phyloP scores from a whole-genome alignment of 805 yeast genomes.

The Saturnispora bothae region DNA sequence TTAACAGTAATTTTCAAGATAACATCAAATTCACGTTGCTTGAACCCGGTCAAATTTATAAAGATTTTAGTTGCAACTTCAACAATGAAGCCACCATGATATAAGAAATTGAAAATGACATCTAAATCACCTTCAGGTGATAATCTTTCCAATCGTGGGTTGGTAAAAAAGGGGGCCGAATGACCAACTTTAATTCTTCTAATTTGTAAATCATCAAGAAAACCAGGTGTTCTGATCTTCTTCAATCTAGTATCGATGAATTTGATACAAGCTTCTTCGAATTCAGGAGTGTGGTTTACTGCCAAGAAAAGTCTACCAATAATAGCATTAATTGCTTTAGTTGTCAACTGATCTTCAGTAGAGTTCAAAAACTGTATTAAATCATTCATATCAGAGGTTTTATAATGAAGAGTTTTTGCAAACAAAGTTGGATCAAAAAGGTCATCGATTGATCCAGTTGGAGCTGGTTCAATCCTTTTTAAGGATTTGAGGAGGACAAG shows the following conservation, averaged over 20 bases:
- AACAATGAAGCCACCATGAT: conserved; percentile 66
- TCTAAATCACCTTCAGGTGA: conserved; percentile 72
- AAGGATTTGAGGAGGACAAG: conserved; percentile 75
- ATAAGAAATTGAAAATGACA: conserved; percentile 50
- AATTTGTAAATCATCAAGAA: conserved; percentile 72
- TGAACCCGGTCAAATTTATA: conserved; percentile 60
- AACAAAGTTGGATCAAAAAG: conserved; percentile 36
- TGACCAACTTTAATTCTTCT: conserved; percentile 64
- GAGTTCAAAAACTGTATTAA: conserved; percentile 72
- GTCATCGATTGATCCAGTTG: conserved; percentile 15
- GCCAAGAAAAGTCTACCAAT: conserved; percentile 75
- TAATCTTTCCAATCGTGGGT: conserved; percentile 56
- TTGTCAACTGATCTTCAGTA: conserved; percentile 70
- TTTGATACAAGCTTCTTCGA: conserved; percentile 45
- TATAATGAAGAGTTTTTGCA: conserved; percentile 67
- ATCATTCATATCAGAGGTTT: conserved; percentile 59
- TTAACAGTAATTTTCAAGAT: conserved; percentile 59
- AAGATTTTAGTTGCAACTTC: conserved; percentile 74
- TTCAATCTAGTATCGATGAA: conserved; percentile 63
- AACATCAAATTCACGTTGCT: conserved; percentile 62
- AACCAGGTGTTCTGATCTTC: conserved; percentile 78
- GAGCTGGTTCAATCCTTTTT: conserved; percentile 26
- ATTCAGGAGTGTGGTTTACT: conserved; percentile 57
- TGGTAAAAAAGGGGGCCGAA: conserved; percentile 70
- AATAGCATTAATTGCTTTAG: conserved; percentile 86